Percentiles rank a stretch among this genome's conserved stretches.
These are phyloP conservation scores for Chlorella sp. DNA, from an alignment of 139 green algal species.

Conservation along the genomic window DNA sequence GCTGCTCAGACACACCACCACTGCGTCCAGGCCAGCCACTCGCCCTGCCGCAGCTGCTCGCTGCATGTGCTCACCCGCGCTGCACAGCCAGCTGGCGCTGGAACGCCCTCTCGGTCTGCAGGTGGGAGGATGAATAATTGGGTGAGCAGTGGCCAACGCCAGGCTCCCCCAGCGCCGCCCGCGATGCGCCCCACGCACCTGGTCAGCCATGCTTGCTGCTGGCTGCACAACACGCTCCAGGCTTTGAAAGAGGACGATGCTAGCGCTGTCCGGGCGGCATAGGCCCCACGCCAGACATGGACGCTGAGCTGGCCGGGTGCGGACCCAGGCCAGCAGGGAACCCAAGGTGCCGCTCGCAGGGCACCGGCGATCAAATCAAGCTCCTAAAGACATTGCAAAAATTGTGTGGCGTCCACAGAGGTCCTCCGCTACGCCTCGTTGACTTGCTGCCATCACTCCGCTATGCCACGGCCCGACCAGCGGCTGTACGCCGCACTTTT, in stretches of 20 bases:
- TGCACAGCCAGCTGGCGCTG: constrained; percentile 96
- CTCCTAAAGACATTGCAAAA: too few species aligned
- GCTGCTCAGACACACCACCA: background rate
- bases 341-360: too few species aligned
- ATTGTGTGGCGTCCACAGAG: too few species aligned
- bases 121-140: background rate
- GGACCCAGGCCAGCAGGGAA: too few species aligned
- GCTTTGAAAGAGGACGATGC: constrained; percentile 20
- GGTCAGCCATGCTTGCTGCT: constrained; percentile 44
- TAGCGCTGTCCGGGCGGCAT: background rate
- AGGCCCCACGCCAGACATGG: background rate
- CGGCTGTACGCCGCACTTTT: constrained; percentile 11
- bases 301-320: too few species aligned
- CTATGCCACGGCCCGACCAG: constrained; percentile 14
- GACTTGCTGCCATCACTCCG: too few species aligned
- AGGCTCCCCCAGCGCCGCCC: background rate
- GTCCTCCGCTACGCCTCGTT: too few species aligned
- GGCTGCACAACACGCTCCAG: background rate
- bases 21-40: too few species aligned
- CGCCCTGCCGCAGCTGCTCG: background rate
- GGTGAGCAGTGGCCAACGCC: background rate
- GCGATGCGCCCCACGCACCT: constrained; percentile 9
- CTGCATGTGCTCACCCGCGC: constrained; percentile 66
- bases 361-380: too few species aligned
- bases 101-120: constrained; percentile 93